These are phyloP conservation scores for Trypanosoma melophagium DNA, from an alignment of 208 protist genomes.

Conservation along the genomic window DNA sequence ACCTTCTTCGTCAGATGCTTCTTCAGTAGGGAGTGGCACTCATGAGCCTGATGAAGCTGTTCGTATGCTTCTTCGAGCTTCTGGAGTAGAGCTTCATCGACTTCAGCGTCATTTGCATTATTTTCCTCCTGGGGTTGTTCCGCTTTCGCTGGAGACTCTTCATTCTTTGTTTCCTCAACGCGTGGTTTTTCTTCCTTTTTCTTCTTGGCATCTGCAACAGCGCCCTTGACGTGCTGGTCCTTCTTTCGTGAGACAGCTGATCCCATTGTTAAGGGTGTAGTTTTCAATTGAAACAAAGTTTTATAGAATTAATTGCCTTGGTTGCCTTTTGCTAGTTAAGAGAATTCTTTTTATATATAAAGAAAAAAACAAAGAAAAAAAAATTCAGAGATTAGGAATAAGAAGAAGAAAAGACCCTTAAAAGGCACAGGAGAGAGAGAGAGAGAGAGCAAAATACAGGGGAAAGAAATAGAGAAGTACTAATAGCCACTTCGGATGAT, in stretches of 20 bases:
- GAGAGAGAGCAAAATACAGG: too few species aligned
- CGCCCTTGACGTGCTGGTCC: neutral
- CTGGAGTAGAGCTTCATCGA: conserved; percentile 1
- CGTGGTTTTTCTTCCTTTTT: neutral
- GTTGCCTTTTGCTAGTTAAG: conserved; percentile 12
- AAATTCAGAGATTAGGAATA: too few species aligned
- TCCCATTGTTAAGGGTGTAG: conserved; percentile 3
- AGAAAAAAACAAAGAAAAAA: too few species aligned
- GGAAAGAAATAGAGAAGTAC: too few species aligned
- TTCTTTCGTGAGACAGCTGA: conserved; percentile 8
- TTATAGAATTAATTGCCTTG: too few species aligned
- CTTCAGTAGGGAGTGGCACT: conserved; percentile 57
- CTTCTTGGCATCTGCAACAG: neutral
- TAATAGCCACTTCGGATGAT: too few species aligned
- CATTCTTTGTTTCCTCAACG: neutral
- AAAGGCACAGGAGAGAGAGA: too few species aligned
- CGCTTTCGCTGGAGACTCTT: neutral
- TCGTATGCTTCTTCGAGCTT: conserved; percentile 24
- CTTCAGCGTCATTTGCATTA: conserved; percentile 3
- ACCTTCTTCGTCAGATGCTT: conserved; percentile 51
- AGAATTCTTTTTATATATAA: too few species aligned
- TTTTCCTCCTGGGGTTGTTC: conserved; percentile 3
- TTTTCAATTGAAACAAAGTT: too few species aligned
- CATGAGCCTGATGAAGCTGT: conserved; percentile 23
- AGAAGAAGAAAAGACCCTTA: too few species aligned